phyloP scores from a whole-genome alignment of 805 yeast species.

The Candida nitratophila region DNA sequence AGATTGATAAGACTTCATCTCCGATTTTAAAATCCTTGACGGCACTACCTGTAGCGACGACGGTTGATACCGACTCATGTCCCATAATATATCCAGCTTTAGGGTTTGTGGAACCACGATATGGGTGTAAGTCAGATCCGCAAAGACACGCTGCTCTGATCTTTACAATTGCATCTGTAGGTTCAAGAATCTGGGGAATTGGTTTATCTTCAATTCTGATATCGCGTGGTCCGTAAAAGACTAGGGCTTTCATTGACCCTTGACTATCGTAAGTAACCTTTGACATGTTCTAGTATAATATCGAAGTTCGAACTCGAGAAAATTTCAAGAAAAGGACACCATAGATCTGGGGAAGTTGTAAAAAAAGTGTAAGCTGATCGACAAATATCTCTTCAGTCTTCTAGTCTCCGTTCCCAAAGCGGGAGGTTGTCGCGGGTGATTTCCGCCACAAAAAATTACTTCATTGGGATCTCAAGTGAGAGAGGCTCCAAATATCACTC shows the following conservation, averaged over 20 bases:
- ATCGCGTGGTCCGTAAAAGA: conserved; percentile 36
- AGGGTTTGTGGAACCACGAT: conserved; percentile 41
- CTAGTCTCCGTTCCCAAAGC: too few relatives aligned
- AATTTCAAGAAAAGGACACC: too few relatives aligned
- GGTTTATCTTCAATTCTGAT: conserved; percentile 33
- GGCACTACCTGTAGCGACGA: conserved; percentile 31
- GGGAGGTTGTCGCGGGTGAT: too few relatives aligned
- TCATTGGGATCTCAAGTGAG: too few relatives aligned
- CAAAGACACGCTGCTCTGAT: conserved; percentile 43
- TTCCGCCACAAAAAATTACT: too few relatives aligned
- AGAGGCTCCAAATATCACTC: too few relatives aligned
- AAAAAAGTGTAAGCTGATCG: not conserved
- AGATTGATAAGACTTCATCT: conserved; percentile 39
- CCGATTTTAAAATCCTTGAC: conserved; percentile 32
- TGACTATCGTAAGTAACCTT: not conserved
- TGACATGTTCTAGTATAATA: too few relatives aligned
- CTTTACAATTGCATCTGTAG: conserved; percentile 39
- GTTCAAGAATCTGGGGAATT: conserved; percentile 29
- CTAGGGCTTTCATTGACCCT: conserved; percentile 40
- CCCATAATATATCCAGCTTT: conserved; percentile 35
- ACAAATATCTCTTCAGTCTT: too few relatives aligned
- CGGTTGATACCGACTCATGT: conserved; percentile 35
- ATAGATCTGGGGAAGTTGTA: not conserved
- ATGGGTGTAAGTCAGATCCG: conserved; percentile 49
- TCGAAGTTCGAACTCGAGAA: too few relatives aligned